phyloP scores from a whole-genome alignment of 306 rosid genomes.

The Biancaea sappan region DNA sequence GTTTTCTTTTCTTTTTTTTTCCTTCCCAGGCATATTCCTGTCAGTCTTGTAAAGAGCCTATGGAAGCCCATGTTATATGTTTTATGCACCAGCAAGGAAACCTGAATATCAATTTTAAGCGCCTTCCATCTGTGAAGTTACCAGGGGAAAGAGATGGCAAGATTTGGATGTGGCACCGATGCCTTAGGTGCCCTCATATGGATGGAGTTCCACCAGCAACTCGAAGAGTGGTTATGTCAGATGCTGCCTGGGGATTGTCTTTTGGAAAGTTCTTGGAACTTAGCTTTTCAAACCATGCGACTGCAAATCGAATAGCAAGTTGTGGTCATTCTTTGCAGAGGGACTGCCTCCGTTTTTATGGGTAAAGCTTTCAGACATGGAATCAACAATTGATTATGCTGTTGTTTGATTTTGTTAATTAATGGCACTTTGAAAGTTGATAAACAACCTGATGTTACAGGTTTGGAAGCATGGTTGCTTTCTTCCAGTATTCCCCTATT shows the following conservation, averaged over 20 bases:
- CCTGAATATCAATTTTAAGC: slow-evolving; percentile 63
- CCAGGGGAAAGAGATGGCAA: slow-evolving; percentile 71
- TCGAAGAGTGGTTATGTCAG: slow-evolving; percentile 74
- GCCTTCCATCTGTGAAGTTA: slow-evolving; percentile 54
- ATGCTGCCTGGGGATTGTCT: slow-evolving; percentile 82
- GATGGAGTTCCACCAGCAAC: slow-evolving; percentile 80
- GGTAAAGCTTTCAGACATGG: slow-evolving; percentile 38
- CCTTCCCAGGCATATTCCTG: slow-evolving; percentile 48
- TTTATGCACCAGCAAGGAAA: slow-evolving; percentile 73
- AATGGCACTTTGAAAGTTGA: slow-evolving; percentile 13
- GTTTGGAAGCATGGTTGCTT: slow-evolving; percentile 72
- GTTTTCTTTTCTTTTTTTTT: slow-evolving; percentile 22
- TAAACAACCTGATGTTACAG: slow-evolving; percentile 39
- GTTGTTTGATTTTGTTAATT: neutral
- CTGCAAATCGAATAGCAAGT: slow-evolving; percentile 69
- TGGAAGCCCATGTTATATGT: slow-evolving; percentile 59
- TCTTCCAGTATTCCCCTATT: slow-evolving; percentile 64
- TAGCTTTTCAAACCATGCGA: slow-evolving; percentile 72
- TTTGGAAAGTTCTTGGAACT: slow-evolving; percentile 81
- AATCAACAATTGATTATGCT: neutral
- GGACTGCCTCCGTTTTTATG: slow-evolving; percentile 76
- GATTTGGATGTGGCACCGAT: slow-evolving; percentile 87
- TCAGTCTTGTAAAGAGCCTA: slow-evolving; percentile 56
- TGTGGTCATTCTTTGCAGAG: slow-evolving; percentile 79
- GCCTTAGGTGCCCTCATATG: slow-evolving; percentile 59